Conservation (phyloP, 1,284 basidiomycete genomes). For the Ustilago hordei region DNA sequence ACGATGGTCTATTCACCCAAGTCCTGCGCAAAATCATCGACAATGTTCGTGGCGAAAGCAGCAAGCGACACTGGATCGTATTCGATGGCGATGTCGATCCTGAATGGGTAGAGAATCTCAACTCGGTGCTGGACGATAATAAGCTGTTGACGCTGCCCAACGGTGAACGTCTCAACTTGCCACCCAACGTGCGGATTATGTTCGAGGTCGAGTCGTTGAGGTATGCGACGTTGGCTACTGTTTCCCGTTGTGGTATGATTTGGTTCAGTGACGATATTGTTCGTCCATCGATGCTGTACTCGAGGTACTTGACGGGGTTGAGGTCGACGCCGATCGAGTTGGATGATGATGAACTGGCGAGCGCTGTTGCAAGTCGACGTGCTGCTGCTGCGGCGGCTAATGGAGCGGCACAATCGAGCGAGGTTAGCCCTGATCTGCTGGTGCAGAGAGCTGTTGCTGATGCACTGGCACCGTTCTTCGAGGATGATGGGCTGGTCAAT, state of each 20-base stretch:
- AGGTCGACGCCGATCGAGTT: conserved; percentile 84
- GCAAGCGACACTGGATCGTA: conserved; percentile 98
- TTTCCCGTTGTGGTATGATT: conserved; percentile 99
- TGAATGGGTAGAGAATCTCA: conserved; percentile 99
- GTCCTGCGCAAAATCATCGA: conserved; percentile 97
- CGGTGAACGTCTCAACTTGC: conserved; percentile 96
- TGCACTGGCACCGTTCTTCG: conserved; percentile 73
- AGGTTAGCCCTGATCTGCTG: conserved; percentile 76
- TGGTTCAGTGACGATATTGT: conserved; percentile 99
- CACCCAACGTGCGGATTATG: conserved; percentile 97
- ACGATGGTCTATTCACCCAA: conserved; percentile 97
- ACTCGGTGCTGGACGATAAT: conserved; percentile 95
- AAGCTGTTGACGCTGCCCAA: conserved; percentile 97
- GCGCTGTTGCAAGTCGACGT: conserved; percentile 73
- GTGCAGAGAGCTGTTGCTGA: conserved; percentile 83
- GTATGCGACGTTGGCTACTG: conserved; percentile 96
- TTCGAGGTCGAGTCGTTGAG: conserved; percentile 98
- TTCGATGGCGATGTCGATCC: conserved; percentile 99
- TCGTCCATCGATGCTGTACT: conserved; percentile 89
- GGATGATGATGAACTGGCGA: conserved; percentile 81
- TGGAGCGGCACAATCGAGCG: conserved; percentile 16
- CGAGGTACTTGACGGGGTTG: conserved; percentile 85
- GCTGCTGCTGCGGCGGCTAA: conserved; percentile 71
- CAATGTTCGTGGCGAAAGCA: conserved; percentile 96
- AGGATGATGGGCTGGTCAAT: conserved; percentile 79